Percentiles rank a stretch among this genome's conserved stretches.
phyloP scores from a whole-genome alignment of 192 early-diverging fungal genomes.

The Podochytrium sp. region DNA sequence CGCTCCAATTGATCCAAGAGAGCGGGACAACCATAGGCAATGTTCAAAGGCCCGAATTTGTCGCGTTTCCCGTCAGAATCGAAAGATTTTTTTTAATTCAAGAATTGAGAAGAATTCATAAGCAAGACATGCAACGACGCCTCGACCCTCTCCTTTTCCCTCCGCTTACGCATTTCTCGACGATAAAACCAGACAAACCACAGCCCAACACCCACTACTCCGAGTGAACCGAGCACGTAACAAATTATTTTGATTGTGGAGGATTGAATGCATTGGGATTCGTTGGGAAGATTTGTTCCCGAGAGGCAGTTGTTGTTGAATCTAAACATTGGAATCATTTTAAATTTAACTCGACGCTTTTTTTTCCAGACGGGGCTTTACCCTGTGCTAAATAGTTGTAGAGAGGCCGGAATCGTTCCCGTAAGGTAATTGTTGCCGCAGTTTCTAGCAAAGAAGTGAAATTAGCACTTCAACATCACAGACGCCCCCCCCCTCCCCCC shows the following conservation, averaged over 20 bases:
- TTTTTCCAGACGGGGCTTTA: not conserved
- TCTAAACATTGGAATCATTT: not conserved
- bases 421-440: not conserved
- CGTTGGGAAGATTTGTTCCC: not conserved
- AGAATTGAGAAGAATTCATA: not conserved
- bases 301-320: conserved; percentile 2
- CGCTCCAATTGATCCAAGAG: no score
- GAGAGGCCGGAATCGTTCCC: not conserved
- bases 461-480: not conserved
- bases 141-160: not conserved
- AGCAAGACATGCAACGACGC: not conserved
- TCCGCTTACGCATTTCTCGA: not conserved
- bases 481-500: not conserved
- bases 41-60: no score
- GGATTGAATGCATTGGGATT: not conserved
- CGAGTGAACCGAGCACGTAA: not conserved
- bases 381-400: not conserved
- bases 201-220: not conserved
- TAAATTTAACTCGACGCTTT: not conserved
- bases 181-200: not conserved
- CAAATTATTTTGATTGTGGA: not conserved
- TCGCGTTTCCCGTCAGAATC: no score
- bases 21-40: no score
- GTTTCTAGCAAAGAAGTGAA: no score
- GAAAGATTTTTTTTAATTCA: no score